These are phyloP conservation scores for Crataegus laevigata DNA, from an alignment of 306 rosid species.

Conservation along the genomic window DNA sequence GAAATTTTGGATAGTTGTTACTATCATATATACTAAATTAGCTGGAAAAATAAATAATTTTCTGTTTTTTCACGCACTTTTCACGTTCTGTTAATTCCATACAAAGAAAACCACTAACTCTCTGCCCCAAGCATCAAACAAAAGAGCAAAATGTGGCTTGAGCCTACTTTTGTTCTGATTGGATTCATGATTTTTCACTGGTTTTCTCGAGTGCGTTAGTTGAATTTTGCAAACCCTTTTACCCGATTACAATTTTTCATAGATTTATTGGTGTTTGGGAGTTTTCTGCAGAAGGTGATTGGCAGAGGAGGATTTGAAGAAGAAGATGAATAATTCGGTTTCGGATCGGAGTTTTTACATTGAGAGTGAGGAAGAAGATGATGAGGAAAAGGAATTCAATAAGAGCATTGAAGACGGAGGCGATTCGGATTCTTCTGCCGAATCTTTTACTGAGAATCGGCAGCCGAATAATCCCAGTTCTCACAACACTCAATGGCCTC, in stretches of 20 bases:
- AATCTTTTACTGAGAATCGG: constrained; percentile 41
- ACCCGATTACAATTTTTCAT: not conserved
- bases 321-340: constrained; percentile 62
- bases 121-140: not conserved
- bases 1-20: not conserved
- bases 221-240: not conserved
- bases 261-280: not conserved
- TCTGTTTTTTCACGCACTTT: not conserved
- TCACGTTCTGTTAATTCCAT: not conserved
- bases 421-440: constrained; percentile 66
- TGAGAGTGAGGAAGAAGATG: constrained; percentile 77
- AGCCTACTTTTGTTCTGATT: not conserved
- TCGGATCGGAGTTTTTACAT: constrained; percentile 72
- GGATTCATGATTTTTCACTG: not conserved
- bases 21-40: not conserved
- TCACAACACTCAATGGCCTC: constrained; percentile 79
- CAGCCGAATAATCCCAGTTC: constrained; percentile 61
- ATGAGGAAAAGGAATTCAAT: constrained; percentile 43
- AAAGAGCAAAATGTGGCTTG: not conserved
- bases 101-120: not conserved
- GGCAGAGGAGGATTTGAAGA: not conserved
- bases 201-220: not conserved
- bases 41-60: not conserved
- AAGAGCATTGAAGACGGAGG: constrained; percentile 58
- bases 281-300: constrained; percentile 6